phyloP scores from a whole-genome alignment of 495 filamentous ascomycete genomes.

The Aspergillus conjunctus region DNA sequence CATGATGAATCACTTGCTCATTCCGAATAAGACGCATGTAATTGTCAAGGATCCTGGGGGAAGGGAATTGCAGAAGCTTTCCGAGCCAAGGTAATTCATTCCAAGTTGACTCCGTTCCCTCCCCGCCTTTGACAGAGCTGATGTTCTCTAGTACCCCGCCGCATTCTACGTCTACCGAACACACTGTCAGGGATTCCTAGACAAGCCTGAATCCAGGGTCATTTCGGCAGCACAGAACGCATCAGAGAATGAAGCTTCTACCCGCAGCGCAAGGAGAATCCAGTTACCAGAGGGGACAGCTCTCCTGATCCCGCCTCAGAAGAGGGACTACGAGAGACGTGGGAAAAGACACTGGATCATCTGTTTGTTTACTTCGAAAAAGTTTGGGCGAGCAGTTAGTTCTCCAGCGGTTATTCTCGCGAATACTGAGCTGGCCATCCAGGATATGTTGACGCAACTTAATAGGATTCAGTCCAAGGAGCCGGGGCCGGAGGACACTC shows the following conservation, averaged over 20 bases:
- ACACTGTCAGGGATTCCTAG: conserved; percentile 31
- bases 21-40: conserved; percentile 47
- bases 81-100: conserved; percentile 31
- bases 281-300: conserved; percentile 40
- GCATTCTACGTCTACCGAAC: conserved; percentile 40
- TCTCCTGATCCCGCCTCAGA: conserved; percentile 48
- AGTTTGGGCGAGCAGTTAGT: conserved; percentile 35
- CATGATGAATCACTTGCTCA: not conserved
- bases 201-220: conserved; percentile 10
- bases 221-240: conserved; percentile 13
- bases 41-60: conserved; percentile 48
- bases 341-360: conserved; percentile 48
- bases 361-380: conserved; percentile 49
- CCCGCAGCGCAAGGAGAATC: conserved; percentile 9
- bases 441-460: conserved; percentile 41
- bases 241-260: not conserved
- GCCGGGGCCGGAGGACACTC: not conserved
- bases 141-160: conserved; percentile 39
- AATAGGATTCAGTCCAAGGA: conserved; percentile 14
- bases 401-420: conserved; percentile 36
- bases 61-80: conserved; percentile 45
- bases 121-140: not conserved
- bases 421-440: conserved; percentile 42
- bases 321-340: conserved; percentile 22
- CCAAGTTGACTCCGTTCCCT: not conserved